Evolutionary conservation across 805 yeast species (phyloP), one percentile per base, ranked within the genome.

Genomic region (Saccharomycopsis javanensis): DNA sequence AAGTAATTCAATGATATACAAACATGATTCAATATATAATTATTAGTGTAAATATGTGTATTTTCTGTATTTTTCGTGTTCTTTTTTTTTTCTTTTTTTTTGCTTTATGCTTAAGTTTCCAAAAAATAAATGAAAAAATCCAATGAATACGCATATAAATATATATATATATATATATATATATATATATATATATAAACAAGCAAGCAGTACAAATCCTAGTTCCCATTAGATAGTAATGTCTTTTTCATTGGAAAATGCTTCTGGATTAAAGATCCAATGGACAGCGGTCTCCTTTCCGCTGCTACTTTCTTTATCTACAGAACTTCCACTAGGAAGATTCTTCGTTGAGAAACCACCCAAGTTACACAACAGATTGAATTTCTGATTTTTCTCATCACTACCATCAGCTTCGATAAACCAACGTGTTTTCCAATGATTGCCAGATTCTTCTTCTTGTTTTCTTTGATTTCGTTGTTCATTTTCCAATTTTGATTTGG

Each of bases 391-490:
- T 18, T 42, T 42, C n/a, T 52, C 30, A 18, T 52, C 53, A 11
- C 18, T 13, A 42, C 23, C 48, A 53, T 73, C 79, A 35, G 72
- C 71, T 3, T 67, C 61, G 13, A 67, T 69, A 70, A 92, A 92
- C 92, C 96, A 92, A 71, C 92, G 81, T 61, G 82, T 79, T 64
- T 80, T 71, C 99, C 99, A 92, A 53, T 67, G 67, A 15, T 68
- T 67, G 48, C 87, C 91, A 5, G 78, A 71, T 38, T 77, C 88
- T 59, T 73, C 70, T 72, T 94, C 99, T 58, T 75, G 69, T 71
- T 80, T 82, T 68, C 98, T 81, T 70, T 85, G 67, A 51, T 81
- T 90, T 68, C 99, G 83, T 75, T 92, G 97, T 25, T 75, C 79
- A 66, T 87, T 85, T 74, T 92, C 99, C 63, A 94, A 78, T 67